Percentiles rank a stretch among this genome's conserved stretches.
These are phyloP conservation scores for Lagenidium giganteum DNA, from an alignment of 352 stramenopile genomes.

Conservation along the genomic window DNA sequence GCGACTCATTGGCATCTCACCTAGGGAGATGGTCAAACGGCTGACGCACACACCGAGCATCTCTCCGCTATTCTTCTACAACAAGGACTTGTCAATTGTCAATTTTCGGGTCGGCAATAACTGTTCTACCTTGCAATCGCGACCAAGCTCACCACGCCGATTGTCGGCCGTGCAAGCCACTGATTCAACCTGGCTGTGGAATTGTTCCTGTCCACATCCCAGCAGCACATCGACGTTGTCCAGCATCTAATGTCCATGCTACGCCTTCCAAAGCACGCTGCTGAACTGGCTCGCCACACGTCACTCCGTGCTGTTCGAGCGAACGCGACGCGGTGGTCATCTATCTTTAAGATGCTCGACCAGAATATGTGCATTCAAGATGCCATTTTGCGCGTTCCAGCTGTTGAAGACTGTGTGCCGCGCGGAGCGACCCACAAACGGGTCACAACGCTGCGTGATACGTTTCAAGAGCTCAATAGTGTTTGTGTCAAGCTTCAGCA, in stretches of 20 bases:
- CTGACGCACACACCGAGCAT: constrained; percentile 7
- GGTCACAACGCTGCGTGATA: background rate
- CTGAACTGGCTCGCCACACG: constrained; percentile 11
- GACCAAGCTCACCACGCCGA: too few species aligned
- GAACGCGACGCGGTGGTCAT: constrained; percentile 19
- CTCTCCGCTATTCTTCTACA: constrained; percentile 10
- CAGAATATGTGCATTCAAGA: constrained; percentile 15
- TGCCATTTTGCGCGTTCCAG: constrained; percentile 5
- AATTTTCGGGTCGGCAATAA: too few species aligned
- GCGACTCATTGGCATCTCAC: background rate
- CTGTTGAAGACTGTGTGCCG: constrained; percentile 16
- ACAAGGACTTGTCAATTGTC: constrained; percentile 6
- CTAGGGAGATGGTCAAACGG: constrained; percentile 1
- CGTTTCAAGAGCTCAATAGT: constrained; percentile 15
- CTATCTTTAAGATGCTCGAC: constrained; percentile 12
- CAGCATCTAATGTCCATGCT: constrained; percentile 17
- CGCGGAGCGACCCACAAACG: constrained; percentile 8
- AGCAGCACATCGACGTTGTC: constrained; percentile 4
- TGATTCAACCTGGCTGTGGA: too few species aligned
- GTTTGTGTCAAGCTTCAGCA: constrained; percentile 11
- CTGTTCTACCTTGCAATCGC: too few species aligned
- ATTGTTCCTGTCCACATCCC: too few species aligned
- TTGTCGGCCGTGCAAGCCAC: too few species aligned
- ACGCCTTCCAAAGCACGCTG: constrained; percentile 11
- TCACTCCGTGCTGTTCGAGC: constrained; percentile 4